phyloP scores from a whole-genome alignment of 805 yeast genomes.

The Ogataea salicorniae region DNA sequence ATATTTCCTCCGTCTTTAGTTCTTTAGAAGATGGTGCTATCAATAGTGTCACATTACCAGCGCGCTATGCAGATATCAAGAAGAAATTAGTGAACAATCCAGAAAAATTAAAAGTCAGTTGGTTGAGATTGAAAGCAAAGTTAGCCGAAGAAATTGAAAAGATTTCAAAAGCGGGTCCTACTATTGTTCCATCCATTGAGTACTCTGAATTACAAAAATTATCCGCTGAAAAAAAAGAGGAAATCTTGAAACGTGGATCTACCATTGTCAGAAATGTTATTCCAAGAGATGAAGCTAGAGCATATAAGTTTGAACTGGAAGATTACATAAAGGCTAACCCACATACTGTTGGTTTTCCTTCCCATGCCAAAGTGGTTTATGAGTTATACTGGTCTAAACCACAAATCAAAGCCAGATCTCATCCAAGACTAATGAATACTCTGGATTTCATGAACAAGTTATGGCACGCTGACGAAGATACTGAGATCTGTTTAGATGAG shows the following conservation, averaged over 20 bases:
- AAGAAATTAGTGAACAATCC: conserved; percentile 19
- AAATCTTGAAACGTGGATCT: conserved; percentile 23
- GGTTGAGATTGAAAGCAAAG: conserved; percentile 25
- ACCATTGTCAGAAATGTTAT: conserved; percentile 30
- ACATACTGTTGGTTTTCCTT: conserved; percentile 27
- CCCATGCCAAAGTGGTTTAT: conserved; percentile 22
- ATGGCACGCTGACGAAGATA: conserved; percentile 7
- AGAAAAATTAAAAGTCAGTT: conserved; percentile 22
- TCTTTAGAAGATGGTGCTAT: conserved; percentile 6
- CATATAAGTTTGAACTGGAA: conserved; percentile 15
- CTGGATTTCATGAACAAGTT: conserved; percentile 15
- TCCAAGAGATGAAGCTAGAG: conserved; percentile 20
- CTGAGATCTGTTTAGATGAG: conserved; percentile 24
- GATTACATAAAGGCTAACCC: conserved; percentile 29
- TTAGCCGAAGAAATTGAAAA: conserved; percentile 16
- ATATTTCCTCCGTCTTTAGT: conserved; percentile 12
- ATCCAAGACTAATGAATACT: conserved; percentile 28
- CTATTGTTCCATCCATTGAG: conserved; percentile 13
- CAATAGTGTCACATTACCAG: neutral
- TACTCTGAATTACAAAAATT: conserved; percentile 15
- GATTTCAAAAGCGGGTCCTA: conserved; percentile 20
- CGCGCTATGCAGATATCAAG: conserved; percentile 10
- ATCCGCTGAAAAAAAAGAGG: conserved; percentile 3
- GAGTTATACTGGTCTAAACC: conserved; percentile 35
- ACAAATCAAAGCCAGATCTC: conserved; percentile 34